Percentiles rank a stretch among this genome's conserved stretches.
phyloP scores from a whole-genome alignment of 176 grass and related monocot genomes.

The Alloteropsis semialata region DNA sequence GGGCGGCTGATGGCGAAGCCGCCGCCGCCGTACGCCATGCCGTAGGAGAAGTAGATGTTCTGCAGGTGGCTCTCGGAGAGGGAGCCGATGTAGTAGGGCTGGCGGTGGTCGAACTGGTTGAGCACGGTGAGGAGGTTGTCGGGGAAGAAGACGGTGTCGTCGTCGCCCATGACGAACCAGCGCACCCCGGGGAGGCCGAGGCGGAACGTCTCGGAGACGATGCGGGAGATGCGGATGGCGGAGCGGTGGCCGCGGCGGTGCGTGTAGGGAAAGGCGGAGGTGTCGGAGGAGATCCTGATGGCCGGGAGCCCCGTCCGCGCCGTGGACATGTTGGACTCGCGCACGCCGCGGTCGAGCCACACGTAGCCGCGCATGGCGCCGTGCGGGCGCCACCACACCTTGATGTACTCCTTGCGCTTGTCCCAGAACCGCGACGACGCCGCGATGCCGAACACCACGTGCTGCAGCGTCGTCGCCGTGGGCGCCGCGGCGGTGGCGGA shows the following conservation, averaged over 20 bases:
- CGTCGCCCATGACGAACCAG: constrained; percentile 99
- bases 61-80: constrained; percentile 86
- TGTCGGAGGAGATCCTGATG: constrained; percentile 77
- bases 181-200: constrained; percentile 68
- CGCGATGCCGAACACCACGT: constrained; percentile 98
- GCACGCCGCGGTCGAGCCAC: constrained; percentile 81
- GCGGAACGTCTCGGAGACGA: constrained; percentile 91
- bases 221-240: constrained; percentile 92
- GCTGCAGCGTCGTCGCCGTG: constrained; percentile 64
- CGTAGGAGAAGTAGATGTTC: constrained; percentile 97
- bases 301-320: constrained; percentile 49
- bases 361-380: constrained; percentile 83
- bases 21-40: constrained; percentile 92
- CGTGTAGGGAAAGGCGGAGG: constrained; percentile 77
- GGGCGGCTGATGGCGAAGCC: constrained; percentile 90
- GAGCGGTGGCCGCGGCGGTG: constrained; percentile 81
- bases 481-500: not conserved
- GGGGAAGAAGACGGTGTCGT: constrained; percentile 91
- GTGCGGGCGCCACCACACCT: constrained; percentile 73
- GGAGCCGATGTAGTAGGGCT: constrained; percentile 93
- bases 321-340: constrained; percentile 60
- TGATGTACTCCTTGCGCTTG: constrained; percentile 96
- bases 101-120: constrained; percentile 72
- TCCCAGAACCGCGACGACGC: constrained; percentile 79
- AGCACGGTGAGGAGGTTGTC: constrained; percentile 85